Conservation (phyloP, 805 yeast genomes). For the Cyberlindnera maritima region DNA sequence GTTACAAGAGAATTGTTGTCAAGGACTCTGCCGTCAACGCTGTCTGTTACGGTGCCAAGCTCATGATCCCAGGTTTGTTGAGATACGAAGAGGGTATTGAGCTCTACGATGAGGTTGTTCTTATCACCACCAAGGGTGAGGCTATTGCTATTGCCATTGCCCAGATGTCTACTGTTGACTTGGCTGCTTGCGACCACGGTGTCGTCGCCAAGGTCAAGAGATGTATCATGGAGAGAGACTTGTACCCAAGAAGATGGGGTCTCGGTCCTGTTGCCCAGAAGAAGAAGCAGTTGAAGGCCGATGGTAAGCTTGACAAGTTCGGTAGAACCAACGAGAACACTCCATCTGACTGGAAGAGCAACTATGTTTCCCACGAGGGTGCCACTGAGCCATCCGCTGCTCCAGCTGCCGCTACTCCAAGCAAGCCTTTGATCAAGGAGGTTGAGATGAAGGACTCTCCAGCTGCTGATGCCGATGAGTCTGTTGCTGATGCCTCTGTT, state of each 20-base stretch:
- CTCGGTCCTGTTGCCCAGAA: conserved; percentile 97
- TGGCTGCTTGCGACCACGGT: conserved; percentile 97
- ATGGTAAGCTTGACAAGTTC: conserved; percentile 93
- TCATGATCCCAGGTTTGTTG: conserved; percentile 97
- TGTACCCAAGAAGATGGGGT: conserved; percentile 99
- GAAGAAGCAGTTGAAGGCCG: conserved; percentile 97
- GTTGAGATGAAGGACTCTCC: conserved; percentile 32
- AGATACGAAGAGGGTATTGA: conserved; percentile 98
- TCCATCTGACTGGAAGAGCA: conserved; percentile 87
- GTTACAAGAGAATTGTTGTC: conserved; percentile 96
- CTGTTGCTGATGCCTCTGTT: conserved; percentile 20
- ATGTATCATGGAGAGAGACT: conserved; percentile 99
- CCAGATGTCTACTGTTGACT: conserved; percentile 97
- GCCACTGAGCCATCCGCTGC: conserved; percentile 50
- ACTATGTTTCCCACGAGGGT: conserved; percentile 69
- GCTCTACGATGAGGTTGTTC: conserved; percentile 94
- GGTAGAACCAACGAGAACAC: conserved; percentile 94
- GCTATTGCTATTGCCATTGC: conserved; percentile 98
- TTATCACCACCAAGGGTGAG: conserved; percentile 98
- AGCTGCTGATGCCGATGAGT: conserved; percentile 29
- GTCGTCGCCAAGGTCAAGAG: conserved; percentile 98
- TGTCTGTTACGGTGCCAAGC: conserved; percentile 97
- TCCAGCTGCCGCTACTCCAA: conserved; percentile 33
- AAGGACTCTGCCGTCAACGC: conserved; percentile 95
- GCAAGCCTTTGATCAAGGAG: conserved; percentile 46